Conservation (phyloP, 2,329 filamentous ascomycete genomes). For the Colletotrichum siamense region DNA sequence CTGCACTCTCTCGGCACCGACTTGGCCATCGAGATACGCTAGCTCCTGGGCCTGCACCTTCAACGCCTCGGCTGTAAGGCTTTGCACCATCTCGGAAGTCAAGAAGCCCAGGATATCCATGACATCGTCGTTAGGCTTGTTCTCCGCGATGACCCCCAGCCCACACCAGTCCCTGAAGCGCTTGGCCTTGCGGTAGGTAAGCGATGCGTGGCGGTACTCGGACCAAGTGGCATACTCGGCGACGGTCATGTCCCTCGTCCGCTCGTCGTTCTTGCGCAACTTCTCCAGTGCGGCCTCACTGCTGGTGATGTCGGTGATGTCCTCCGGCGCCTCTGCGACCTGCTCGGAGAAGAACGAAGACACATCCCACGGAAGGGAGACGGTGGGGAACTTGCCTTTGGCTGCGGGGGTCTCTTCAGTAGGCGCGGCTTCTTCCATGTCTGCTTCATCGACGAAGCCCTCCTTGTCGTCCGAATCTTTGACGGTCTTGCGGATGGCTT, state of each 20-base stretch:
- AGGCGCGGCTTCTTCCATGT: neutral
- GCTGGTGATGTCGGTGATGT: neutral
- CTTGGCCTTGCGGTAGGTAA: slow-evolving; percentile 25
- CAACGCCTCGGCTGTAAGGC: slow-evolving; percentile 8
- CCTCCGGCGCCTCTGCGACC: slow-evolving; percentile 5
- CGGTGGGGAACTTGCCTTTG: slow-evolving; percentile 6
- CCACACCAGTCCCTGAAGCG: slow-evolving; percentile 26
- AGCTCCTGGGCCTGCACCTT: slow-evolving; percentile 1
- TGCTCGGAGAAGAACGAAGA: slow-evolving; percentile 17
- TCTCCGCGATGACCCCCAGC: slow-evolving; percentile 23
- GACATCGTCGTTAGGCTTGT: slow-evolving; percentile 22
- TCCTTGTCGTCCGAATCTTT: slow-evolving; percentile 23
- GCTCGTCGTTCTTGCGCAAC: slow-evolving; percentile 19
- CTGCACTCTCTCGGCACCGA: neutral
- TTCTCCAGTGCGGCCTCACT: slow-evolving; percentile 20
- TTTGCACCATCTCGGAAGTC: slow-evolving; percentile 27
- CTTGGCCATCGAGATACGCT: neutral
- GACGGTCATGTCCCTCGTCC: slow-evolving; percentile 24
- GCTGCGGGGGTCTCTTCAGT: neutral
- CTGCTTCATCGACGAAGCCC: slow-evolving; percentile 13
- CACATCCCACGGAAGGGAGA: slow-evolving; percentile 19
- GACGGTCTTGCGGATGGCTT: slow-evolving; percentile 25
- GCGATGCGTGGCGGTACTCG: slow-evolving; percentile 26
- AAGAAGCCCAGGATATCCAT: slow-evolving; percentile 26
- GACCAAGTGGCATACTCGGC: slow-evolving; percentile 27